Evolutionary conservation across 2,329 filamentous ascomycete genomes (phyloP).

Genomic region (Beauveria pseudobassiana): DNA sequence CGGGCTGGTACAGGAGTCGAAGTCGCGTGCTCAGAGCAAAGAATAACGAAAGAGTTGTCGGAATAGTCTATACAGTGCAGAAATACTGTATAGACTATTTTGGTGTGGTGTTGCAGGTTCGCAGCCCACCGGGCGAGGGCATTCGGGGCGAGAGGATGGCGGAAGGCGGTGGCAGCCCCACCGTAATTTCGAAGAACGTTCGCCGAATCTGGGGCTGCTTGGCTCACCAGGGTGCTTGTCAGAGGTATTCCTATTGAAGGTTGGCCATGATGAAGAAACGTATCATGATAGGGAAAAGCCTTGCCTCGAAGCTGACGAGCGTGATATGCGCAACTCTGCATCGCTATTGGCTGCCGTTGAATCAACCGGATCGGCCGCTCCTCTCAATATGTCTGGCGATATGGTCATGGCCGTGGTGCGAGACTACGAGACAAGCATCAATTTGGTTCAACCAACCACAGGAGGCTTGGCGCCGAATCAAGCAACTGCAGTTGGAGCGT

Average conservation of each 20-base stretch:
- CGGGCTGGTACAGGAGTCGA: background rate
- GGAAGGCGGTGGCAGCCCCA: background rate
- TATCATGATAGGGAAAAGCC: background rate
- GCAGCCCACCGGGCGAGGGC: background rate
- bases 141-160: background rate
- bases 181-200: background rate
- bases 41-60: conserved; percentile 3
- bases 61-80: conserved; percentile 8
- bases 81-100: conserved; percentile 4
- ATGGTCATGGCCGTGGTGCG: background rate
- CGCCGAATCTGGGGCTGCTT: background rate
- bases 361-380: background rate
- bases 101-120: conserved; percentile 2
- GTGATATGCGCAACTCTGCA: background rate
- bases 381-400: background rate
- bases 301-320: background rate
- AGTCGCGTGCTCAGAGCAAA: conserved; percentile 8
- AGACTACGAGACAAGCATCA: background rate
- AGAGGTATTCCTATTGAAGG: background rate
- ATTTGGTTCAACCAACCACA: conserved; percentile 6
- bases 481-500: conserved; percentile 5
- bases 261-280: background rate
- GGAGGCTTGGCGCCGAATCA: background rate
- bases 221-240: background rate
- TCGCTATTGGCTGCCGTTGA: background rate